Base-by-base conservation (phyloP, 768 basidiomycete species). In the Lactifluus subvellereus region DNA sequence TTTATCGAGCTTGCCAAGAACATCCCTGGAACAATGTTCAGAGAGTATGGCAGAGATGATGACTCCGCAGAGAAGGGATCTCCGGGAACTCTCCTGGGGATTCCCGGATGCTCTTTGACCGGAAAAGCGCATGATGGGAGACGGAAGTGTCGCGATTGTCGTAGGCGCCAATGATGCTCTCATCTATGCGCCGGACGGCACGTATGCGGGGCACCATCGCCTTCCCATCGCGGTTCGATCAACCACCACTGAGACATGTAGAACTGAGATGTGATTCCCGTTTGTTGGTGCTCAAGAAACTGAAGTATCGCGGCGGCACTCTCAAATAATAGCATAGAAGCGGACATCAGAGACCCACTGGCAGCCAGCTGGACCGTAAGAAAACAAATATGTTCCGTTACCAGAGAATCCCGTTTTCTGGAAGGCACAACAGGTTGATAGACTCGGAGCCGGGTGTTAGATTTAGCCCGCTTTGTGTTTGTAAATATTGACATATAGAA, bases 361-460 rank as follows among this genome's bases (percentile, higher is more conserved):
- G n/a, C n/a, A 45, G 38, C 20, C 8, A 27, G 27, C 27, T 37
- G 57, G 60, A 43, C 5, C 18, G 18, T 43, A 6, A 18, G 1
- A 42, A 43, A 43, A 6, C 4, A n/a, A 16, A 18, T 27, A 27
- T 54, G 77, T 63, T 67, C 1, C 10, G 10, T 62, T 49, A 89
- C 88, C 89, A 13, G 83, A 86, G 68, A 95, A 86, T 20, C 83
- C 82, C 91, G 94, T 94, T 94, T 75, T 97, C 94, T 0, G 93
- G 91, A 40, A 88, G 74, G 72, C 94, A 94, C 10, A 96, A 74
- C 32, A 96, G 79, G 71, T 97, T 93, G 9, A 95, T 72, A 4
- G 88, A n/a, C n/a, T n/a, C n/a, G n/a, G n/a, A 83, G 49, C 80
- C 75, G 0, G 90, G 88, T 45, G 78, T 68, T 20, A 95, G 74